phyloP scores from a whole-genome alignment of 495 filamentous ascomycete species.

The Terfezia boudieri region DNA sequence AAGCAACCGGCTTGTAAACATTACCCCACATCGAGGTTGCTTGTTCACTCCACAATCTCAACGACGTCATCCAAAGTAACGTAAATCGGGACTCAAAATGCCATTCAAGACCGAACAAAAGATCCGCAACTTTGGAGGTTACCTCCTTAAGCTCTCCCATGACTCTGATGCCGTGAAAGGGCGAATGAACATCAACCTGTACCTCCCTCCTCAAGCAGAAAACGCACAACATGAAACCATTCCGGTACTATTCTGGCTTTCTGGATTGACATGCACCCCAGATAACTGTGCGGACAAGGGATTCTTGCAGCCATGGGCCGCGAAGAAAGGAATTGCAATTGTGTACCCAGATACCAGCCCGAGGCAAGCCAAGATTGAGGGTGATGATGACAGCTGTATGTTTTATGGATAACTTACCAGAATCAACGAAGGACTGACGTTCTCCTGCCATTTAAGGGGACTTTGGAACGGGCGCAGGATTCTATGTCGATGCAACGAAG shows the following conservation, averaged over 20 bases:
- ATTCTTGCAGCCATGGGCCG: conserved; percentile 71
- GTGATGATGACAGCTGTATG: conserved; percentile 51
- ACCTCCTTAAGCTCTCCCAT: conserved; percentile 83
- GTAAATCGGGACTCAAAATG: conserved; percentile 27
- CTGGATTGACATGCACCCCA: conserved; percentile 81
- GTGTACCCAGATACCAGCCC: conserved; percentile 91
- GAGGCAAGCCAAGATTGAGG: conserved; percentile 48
- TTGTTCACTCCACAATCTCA: too few species aligned
- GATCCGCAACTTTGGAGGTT: conserved; percentile 83
- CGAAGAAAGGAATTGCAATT: conserved; percentile 57
- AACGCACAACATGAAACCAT: conserved; percentile 27
- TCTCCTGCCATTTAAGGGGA: conserved; percentile 24
- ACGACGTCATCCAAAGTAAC: too few species aligned
- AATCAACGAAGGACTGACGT: too few species aligned
- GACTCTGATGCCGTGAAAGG: conserved; percentile 44
- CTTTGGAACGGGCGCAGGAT: conserved; percentile 76
- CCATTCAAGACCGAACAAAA: conserved; percentile 66
- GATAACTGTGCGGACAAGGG: conserved; percentile 95
- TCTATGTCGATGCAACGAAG: conserved; percentile 79
- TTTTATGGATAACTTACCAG: too few species aligned
- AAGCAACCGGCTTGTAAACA: too few species aligned
- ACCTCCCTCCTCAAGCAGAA: conserved; percentile 37
- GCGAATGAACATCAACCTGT: conserved; percentile 48
- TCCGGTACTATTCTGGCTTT: conserved; percentile 83
- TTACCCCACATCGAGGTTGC: too few species aligned